Base-by-base conservation (phyloP, 1,139 yeast species). In the Pichia sp. region DNA sequence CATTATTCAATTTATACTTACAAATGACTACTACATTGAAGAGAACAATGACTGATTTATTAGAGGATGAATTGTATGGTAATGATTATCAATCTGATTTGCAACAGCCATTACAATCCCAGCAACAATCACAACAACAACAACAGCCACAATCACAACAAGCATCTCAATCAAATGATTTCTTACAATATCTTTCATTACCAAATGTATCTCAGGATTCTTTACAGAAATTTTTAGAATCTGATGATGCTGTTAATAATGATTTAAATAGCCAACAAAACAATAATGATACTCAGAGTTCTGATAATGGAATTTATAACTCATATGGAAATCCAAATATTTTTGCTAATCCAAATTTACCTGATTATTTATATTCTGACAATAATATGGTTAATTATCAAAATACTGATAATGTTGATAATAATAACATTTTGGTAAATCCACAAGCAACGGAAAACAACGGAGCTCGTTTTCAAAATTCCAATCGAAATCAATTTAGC, bases 241-340 rank as follows among this genome's bases (percentile, higher is more conserved):
- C 40, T 20, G 52, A 45, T 3, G 39, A 45, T 15, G n/a, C 8
- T 18, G 32, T 6, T 25, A 38, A 24, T 37, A 40, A 23, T 12
- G 15, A 22, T 36, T 16, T n/a, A 20, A 22, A 13, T n/a, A 30
- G 22, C 23, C 35, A 22, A 4, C 9, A n/a, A 40, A 34, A 16
- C 29, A 40, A 13, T 32, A 40, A 15, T 35, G 23, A 12, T n/a
- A 13, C 23, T 20, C 51, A 45, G 12, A 39, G 47, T 15, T 36
- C 37, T 11, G 45, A 48, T 30, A 58, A 57, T 40, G 53, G 56
- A 30, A 51, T 59, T 27, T 59, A 60, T 46, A 59, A 55, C 46
- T 47, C 57, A 8, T 60, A 55, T 46, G 64, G 59, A n/a, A 59
- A 61, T 39, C 64, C 64, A 32, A 51, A 58, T 42, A 41, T 56